These are phyloP conservation scores for Saccharomycopsis babjevae DNA, from an alignment of 805 yeast genomes.

Conservation along the genomic window DNA sequence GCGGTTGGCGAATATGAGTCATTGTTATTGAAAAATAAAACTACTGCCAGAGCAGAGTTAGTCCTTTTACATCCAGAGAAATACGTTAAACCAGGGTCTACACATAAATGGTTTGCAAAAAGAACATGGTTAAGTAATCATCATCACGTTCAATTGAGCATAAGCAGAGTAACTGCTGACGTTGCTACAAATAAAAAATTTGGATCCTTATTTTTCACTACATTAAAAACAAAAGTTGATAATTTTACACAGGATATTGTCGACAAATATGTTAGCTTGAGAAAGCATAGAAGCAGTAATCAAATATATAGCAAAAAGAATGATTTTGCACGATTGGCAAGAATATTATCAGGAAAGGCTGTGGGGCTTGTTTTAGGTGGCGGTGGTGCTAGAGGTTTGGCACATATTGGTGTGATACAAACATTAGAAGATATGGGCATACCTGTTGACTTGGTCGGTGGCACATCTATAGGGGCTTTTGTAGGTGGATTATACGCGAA, in stretches of 20 bases:
- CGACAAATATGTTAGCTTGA: constrained; percentile 18
- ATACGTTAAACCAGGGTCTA: constrained; percentile 74
- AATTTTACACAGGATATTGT: constrained; percentile 25
- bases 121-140: constrained; percentile 89
- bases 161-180: constrained; percentile 12
- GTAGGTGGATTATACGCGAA: constrained; percentile 92
- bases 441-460: constrained; percentile 90
- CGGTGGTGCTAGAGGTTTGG: constrained; percentile 93
- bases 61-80: constrained; percentile 77
- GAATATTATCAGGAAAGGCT: constrained; percentile 85
- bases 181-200: background rate
- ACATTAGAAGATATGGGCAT: constrained; percentile 88
- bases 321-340: constrained; percentile 82
- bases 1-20: constrained; percentile 81
- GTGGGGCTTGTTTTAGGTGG: constrained; percentile 94
- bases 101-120: constrained; percentile 73
- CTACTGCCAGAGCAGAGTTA: constrained; percentile 81
- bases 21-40: constrained; percentile 58
- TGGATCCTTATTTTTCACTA: constrained; percentile 3
- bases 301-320: constrained; percentile 45
- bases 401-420: constrained; percentile 85
- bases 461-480: constrained; percentile 93
- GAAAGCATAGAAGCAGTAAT: background rate
- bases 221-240: constrained; percentile 29
- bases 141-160: constrained; percentile 76